Conservation (phyloP, 1,284 basidiomycete genomes). For the Mycena sp. region DNA sequence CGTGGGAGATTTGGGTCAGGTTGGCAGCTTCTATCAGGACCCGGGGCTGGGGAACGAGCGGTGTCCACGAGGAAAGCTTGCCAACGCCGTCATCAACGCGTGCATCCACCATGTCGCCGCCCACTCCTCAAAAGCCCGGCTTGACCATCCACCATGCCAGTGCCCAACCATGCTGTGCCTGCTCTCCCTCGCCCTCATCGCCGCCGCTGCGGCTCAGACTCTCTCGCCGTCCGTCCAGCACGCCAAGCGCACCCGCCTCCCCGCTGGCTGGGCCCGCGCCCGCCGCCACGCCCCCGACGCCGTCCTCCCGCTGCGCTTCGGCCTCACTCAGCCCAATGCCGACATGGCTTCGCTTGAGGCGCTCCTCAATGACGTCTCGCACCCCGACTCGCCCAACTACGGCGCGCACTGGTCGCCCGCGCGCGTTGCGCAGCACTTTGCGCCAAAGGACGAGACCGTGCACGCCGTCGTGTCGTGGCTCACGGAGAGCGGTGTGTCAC, state of each 20-base stretch:
- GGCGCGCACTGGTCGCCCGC: conserved; percentile 44
- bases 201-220: conserved; percentile 20
- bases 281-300: conserved; percentile 43
- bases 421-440: conserved; percentile 42
- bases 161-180: conserved; percentile 18
- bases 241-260: conserved; percentile 47
- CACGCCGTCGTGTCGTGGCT: conserved; percentile 53
- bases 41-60: no score
- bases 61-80: no score
- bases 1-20: no score
- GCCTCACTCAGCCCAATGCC: conserved; percentile 55
- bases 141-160: no score
- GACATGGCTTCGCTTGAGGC: conserved; percentile 47
- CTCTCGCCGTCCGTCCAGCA: conserved; percentile 42
- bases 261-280: conserved; percentile 47
- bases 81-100: no score
- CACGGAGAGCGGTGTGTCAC: conserved; percentile 43
- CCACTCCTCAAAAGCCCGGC: no score
- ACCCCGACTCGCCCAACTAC: conserved; percentile 49
- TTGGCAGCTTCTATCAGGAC: no score
- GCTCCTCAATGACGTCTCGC: conserved; percentile 54
- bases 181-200: conserved; percentile 15
- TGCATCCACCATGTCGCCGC: no score
- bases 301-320: conserved; percentile 54
- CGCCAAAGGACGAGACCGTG: conserved; percentile 45